phyloP scores from a whole-genome alignment of 768 basidiomycete genomes.

The Lyophyllum semitale region DNA sequence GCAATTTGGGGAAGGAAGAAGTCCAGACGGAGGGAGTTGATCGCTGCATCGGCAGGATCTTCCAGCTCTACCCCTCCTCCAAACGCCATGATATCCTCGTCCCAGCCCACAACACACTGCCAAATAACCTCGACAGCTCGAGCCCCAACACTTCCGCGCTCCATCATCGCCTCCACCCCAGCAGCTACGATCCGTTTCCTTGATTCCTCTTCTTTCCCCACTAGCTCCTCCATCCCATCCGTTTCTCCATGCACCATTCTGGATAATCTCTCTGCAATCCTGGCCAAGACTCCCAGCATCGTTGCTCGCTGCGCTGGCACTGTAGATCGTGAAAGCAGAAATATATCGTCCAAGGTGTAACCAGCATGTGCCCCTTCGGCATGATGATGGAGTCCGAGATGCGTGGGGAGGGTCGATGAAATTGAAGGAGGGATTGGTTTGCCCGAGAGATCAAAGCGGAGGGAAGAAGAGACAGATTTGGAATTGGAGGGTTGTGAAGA shows the following conservation, averaged over 20 bases:
- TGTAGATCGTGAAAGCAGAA: constrained; percentile 77
- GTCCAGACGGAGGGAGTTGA: constrained; percentile 36
- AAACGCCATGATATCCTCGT: constrained; percentile 35
- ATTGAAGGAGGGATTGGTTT: constrained; percentile 58
- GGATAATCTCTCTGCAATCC: constrained; percentile 46
- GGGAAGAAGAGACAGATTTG: constrained; percentile 36
- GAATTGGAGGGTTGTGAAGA: constrained; percentile 27
- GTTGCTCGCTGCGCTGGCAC: constrained; percentile 81
- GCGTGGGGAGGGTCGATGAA: constrained; percentile 67
- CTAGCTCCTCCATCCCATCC: constrained; percentile 34
- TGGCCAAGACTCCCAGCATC: constrained; percentile 74
- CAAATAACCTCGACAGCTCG: constrained; percentile 73
- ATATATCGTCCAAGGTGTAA: constrained; percentile 86
- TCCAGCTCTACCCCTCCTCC: constrained; percentile 54
- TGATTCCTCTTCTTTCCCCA: constrained; percentile 45
- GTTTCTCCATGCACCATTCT: constrained; percentile 35
- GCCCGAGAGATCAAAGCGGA: constrained; percentile 81
- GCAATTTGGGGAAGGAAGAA: constrained; percentile 53
- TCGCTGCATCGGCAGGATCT: constrained; percentile 24
- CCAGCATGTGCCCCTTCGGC: constrained; percentile 79
- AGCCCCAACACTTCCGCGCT: constrained; percentile 66
- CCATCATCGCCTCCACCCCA: constrained; percentile 65
- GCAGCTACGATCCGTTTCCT: constrained; percentile 67
- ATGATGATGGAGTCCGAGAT: constrained; percentile 91
- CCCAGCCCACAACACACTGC: constrained; percentile 74